These are phyloP conservation scores for Prunus salicina DNA, from an alignment of 306 rosid genomes.

Conservation along the genomic window DNA sequence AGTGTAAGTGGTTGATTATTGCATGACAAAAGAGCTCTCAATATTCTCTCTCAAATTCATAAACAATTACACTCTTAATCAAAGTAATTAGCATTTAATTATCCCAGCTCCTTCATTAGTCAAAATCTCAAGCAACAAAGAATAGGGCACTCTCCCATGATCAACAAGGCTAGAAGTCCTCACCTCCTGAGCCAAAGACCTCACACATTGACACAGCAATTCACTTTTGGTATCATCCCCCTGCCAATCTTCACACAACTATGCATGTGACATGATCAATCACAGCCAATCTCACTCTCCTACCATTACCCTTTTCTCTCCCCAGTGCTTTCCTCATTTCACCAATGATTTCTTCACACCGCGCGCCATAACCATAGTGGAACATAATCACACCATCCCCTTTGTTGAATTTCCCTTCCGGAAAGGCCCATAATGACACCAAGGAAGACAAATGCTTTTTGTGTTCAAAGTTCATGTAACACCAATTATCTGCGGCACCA, in stretches of 20 bases:
- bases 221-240: constrained; percentile 89
- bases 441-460: no score
- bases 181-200: constrained; percentile 81
- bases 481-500: background rate
- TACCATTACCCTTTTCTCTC: constrained; percentile 51
- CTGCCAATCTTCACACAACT: constrained; percentile 44
- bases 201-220: constrained; percentile 46
- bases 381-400: constrained; percentile 75
- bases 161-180: constrained; percentile 76
- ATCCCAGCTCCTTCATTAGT: constrained; percentile 90
- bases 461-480: no score
- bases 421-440: constrained; percentile 22
- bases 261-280: constrained; percentile 86
- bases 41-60: no score
- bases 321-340: constrained; percentile 61
- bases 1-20: no score
- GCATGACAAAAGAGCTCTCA: no score
- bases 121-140: constrained; percentile 76
- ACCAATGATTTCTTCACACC: constrained; percentile 54
- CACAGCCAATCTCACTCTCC: constrained; percentile 60
- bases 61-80: background rate
- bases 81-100: background rate
- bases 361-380: constrained; percentile 50
- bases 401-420: constrained; percentile 54
- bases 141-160: constrained; percentile 70